These are phyloP conservation scores for Carnegiea gigantea DNA, from an alignment of 179 eudicot species.

Conservation along the genomic window DNA sequence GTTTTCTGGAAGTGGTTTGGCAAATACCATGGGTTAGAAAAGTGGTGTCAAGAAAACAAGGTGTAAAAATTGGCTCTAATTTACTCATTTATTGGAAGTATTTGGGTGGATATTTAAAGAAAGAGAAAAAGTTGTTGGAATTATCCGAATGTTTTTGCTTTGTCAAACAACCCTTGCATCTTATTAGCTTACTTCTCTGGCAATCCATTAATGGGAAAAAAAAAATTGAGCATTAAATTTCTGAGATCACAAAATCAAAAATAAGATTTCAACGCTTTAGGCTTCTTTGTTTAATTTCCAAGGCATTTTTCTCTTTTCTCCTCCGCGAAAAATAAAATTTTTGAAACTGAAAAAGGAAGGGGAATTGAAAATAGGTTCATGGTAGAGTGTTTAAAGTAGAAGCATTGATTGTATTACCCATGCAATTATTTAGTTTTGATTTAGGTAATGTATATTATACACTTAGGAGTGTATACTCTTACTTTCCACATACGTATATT, in stretches of 20 bases:
- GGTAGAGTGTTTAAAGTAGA: neutral
- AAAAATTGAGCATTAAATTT: slow-evolving; percentile 11
- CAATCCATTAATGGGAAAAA: neutral
- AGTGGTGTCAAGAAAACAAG: slow-evolving; percentile 16
- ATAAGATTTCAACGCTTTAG: neutral
- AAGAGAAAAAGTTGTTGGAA: slow-evolving; percentile 18
- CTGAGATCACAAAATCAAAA: slow-evolving; percentile 16
- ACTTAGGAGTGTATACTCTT: too few relatives aligned
- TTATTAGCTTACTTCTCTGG: slow-evolving; percentile 10
- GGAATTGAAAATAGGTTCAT: neutral
- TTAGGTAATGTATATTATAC: neutral
- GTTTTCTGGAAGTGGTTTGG: slow-evolving; percentile 7
- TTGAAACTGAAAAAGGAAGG: neutral
- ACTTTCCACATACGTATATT: too few relatives aligned
- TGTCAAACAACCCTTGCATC: neutral
- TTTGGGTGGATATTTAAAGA: slow-evolving; percentile 14
- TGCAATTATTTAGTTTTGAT: neutral
- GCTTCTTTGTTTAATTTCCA: neutral
- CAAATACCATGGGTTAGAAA: slow-evolving; percentile 21
- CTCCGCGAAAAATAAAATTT: neutral
- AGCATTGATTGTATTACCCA: neutral
- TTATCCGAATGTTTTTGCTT: neutral
- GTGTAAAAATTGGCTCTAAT: neutral
- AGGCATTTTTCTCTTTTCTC: neutral
- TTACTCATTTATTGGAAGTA: slow-evolving; percentile 10